Conservation (phyloP, 495 filamentous ascomycete species). For the Hypoxylon rickii region DNA sequence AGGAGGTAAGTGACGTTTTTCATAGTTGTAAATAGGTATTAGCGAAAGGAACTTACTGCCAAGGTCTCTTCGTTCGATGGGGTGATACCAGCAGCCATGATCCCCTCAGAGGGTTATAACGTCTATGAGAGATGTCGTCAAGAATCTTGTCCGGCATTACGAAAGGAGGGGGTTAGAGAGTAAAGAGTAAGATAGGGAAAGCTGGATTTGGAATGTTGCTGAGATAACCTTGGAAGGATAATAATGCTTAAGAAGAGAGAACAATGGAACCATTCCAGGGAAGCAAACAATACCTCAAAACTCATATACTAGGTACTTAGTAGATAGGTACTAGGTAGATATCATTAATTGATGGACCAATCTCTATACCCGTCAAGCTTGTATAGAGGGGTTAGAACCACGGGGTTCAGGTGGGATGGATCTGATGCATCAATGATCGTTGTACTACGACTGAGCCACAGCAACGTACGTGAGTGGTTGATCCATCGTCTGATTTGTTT, state of each 20-base stretch:
- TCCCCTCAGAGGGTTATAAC: slow-evolving; percentile 88
- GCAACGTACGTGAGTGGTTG: too few relatives aligned
- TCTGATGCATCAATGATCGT: too few relatives aligned
- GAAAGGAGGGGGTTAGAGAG: not conserved
- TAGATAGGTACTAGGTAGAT: not conserved
- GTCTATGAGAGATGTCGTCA: slow-evolving; percentile 94
- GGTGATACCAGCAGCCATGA: slow-evolving; percentile 94
- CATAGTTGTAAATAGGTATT: not conserved
- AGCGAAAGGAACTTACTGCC: slow-evolving; percentile 75
- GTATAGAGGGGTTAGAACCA: too few relatives aligned
- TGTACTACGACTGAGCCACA: too few relatives aligned
- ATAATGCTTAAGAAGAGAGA: not conserved
- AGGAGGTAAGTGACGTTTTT: slow-evolving; percentile 6
- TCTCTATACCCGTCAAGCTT: too few relatives aligned
- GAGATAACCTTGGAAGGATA: too few relatives aligned
- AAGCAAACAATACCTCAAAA: not conserved
- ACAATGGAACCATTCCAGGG: too few relatives aligned
- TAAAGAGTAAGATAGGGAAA: not conserved
- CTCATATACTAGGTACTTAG: not conserved
- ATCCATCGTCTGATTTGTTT: too few relatives aligned
- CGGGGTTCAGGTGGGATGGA: too few relatives aligned
- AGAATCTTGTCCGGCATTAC: slow-evolving; percentile 70
- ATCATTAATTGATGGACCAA: too few relatives aligned
- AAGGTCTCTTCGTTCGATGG: slow-evolving; percentile 93
- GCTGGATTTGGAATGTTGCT: not conserved